phyloP scores from a whole-genome alignment of 2,329 filamentous ascomycete genomes.

The Diaporthe citrichinensis region DNA sequence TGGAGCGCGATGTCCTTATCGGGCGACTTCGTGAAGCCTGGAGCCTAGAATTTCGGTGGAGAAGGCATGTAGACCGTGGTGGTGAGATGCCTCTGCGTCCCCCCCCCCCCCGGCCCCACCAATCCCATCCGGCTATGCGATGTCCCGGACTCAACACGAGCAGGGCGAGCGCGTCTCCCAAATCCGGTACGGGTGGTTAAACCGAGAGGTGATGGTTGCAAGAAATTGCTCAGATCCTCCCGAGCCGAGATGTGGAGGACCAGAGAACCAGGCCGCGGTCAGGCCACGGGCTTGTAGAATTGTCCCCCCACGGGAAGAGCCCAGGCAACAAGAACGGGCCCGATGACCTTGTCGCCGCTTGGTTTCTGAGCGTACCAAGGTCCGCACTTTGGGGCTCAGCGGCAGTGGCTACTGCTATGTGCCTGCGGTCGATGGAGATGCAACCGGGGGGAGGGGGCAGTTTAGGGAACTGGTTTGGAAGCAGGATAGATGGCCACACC shows the following conservation, averaged over 20 bases:
- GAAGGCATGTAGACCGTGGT: background rate
- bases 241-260: slow-evolving; percentile 29
- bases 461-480: background rate
- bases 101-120: background rate
- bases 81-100: background rate
- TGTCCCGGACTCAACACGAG: background rate
- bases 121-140: slow-evolving; percentile 4
- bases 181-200: slow-evolving; percentile 21
- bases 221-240: slow-evolving; percentile 31
- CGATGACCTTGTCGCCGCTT: slow-evolving; percentile 1
- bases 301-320: background rate
- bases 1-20: background rate
- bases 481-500: slow-evolving; percentile 21
- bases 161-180: background rate
- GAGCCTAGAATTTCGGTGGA: background rate
- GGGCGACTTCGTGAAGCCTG: slow-evolving; percentile 1
- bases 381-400: slow-evolving; percentile 13
- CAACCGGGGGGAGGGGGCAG: background rate
- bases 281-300: slow-evolving; percentile 3
- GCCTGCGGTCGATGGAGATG: background rate
- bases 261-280: slow-evolving; percentile 5
- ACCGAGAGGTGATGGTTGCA: slow-evolving; percentile 24
- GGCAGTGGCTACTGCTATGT: background rate
- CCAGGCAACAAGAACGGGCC: background rate
- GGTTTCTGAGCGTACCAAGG: slow-evolving; percentile 18